phyloP scores from a whole-genome alignment of 768 basidiomycete species.

The Rhizopogon vinicolor region DNA sequence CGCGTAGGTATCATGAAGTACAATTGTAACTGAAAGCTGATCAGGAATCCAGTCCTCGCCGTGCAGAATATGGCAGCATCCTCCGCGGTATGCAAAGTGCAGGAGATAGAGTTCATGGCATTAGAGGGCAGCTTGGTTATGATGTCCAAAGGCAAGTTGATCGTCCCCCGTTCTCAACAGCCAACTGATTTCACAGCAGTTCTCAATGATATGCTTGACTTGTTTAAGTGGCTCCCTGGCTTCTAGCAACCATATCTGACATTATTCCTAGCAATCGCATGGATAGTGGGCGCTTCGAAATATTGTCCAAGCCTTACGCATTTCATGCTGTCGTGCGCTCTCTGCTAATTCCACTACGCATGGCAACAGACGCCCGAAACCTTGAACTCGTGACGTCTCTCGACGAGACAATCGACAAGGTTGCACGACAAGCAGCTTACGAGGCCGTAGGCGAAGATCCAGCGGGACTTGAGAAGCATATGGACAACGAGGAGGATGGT shows the following conservation, averaged over 20 bases:
- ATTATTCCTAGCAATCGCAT: constrained; percentile 59
- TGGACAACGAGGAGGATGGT: constrained; percentile 41
- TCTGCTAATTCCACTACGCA: constrained; percentile 60
- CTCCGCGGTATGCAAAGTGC: constrained; percentile 63
- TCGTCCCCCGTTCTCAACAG: neutral
- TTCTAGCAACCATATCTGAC: neutral
- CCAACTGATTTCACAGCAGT: constrained; percentile 34
- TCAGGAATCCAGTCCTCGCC: constrained; percentile 49
- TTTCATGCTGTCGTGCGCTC: constrained; percentile 79
- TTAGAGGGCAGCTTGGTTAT: constrained; percentile 76
- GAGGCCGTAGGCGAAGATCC: constrained; percentile 51
- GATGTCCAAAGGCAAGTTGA: constrained; percentile 73
- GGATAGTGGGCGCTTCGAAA: constrained; percentile 84
- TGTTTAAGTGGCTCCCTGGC: constrained; percentile 38
- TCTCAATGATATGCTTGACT: constrained; percentile 77
- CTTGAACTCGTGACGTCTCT: constrained; percentile 66
- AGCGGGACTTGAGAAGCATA: neutral
- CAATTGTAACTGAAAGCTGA: constrained; percentile 1
- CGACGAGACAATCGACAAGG: constrained; percentile 63
- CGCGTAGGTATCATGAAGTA: constrained; percentile 33
- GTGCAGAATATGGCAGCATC: constrained; percentile 91
- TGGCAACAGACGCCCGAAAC: constrained; percentile 63
- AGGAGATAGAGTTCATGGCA: constrained; percentile 86
- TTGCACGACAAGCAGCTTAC: constrained; percentile 56
- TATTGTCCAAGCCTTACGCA: constrained; percentile 58